Evolutionary conservation across 441 rosid species (phyloP), one percentile per base, ranked within the genome.

Genomic region (Brassica hybrid): DNA sequence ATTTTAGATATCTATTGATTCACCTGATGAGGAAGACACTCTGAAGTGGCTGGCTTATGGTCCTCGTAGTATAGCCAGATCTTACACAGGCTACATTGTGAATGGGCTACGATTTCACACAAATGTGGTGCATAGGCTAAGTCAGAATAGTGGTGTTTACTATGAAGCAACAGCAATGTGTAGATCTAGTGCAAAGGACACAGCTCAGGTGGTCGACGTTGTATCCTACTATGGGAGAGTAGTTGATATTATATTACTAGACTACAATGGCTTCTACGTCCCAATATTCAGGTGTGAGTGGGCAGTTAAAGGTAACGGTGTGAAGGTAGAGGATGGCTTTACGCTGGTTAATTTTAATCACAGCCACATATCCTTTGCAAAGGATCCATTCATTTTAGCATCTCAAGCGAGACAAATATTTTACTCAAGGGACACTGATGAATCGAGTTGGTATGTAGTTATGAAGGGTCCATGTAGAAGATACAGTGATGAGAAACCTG

Each of bases 321-420:
- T n/a, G n/a, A n/a, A n/a, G n/a, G n/a, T n/a, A n/a, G n/a, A n/a
- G n/a, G n/a, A n/a, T n/a, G n/a, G n/a, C n/a, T n/a, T n/a, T n/a
- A n/a, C n/a, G n/a, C n/a, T n/a, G n/a, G n/a, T n/a, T n/a, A n/a
- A n/a, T n/a, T n/a, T n/a, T n/a, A n/a, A n/a, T n/a, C n/a, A n/a
- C n/a, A n/a, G n/a, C n/a, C n/a, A n/a, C n/a, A n/a, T n/a, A n/a
- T n/a, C n/a, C n/a, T 27, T 58, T 34, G 38, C 38, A 5, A 34
- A 34, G 38, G 38, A 34, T 34, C 38, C 38, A 34, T 34, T 34
- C 7, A 34, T 34, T 34, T 34, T 89, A 14, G 73, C 80, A 82
- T n/a, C 62, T 34, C 38, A 34, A 34, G 38, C 38, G 7, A 45
- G 11, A 3, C 52, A 27, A 27, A 27, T 27, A 27, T 27, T 27